These are phyloP conservation scores for Lactuca sativa DNA, from an alignment of 129 eudicot genomes.

Conservation along the genomic window DNA sequence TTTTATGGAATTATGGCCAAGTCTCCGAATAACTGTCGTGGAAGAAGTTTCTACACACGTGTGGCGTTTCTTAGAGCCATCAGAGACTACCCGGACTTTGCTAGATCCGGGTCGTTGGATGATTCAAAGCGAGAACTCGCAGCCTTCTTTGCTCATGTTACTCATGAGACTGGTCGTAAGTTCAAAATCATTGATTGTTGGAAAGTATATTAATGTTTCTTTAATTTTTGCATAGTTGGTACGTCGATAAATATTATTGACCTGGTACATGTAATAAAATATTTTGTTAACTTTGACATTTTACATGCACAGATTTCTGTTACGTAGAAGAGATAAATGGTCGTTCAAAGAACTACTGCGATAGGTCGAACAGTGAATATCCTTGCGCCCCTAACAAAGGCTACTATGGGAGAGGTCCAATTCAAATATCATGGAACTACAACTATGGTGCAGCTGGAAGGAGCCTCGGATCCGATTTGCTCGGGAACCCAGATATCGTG, in stretches of 20 bases:
- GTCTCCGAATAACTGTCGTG: conserved; percentile 8
- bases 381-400: too few relatives aligned
- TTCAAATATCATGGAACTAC: too few relatives aligned
- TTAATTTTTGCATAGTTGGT: background rate
- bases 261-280: background rate
- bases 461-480: too few relatives aligned
- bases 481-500: too few relatives aligned
- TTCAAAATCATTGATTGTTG: background rate
- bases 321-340: conserved; percentile 23
- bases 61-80: conserved; percentile 24
- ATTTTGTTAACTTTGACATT: background rate
- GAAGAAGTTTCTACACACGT: conserved; percentile 16
- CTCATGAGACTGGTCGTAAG: conserved; percentile 29
- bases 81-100: conserved; percentile 18
- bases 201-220: background rate
- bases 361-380: background rate
- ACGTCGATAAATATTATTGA: background rate
- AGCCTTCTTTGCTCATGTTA: conserved; percentile 37
- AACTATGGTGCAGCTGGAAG: too few relatives aligned
- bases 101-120: conserved; percentile 17
- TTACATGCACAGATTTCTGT: conserved; percentile 27
- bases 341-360: conserved; percentile 24
- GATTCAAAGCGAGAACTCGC: conserved; percentile 33
- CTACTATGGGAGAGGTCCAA: too few relatives aligned
- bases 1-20: conserved; percentile 5